Evolutionary conservation across 495 filamentous ascomycete genomes (phyloP).

Genomic region (Penicillium paxilli): DNA sequence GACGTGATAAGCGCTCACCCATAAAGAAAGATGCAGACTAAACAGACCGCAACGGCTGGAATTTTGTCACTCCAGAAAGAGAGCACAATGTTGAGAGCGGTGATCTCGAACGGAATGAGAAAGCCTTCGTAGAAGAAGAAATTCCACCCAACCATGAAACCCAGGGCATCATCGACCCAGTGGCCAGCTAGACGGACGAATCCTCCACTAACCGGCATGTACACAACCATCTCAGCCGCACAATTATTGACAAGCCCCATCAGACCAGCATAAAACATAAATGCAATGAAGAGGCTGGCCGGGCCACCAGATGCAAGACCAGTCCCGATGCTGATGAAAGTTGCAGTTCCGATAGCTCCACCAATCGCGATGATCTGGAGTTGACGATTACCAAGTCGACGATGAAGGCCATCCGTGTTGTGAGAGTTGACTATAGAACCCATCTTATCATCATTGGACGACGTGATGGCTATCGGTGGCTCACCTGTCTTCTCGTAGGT

Average conservation of each 20-base stretch:
- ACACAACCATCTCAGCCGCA: conserved; percentile 45
- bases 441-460: too few species aligned
- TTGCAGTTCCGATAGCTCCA: conserved; percentile 60
- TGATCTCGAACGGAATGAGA: conserved; percentile 71
- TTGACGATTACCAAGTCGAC: conserved; percentile 42
- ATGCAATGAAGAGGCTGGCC: conserved; percentile 47
- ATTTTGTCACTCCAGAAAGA: too few species aligned
- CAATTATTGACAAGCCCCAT: conserved; percentile 35
- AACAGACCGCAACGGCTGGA: too few species aligned
- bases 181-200: conserved; percentile 47
- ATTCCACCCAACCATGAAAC: conserved; percentile 57
- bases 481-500: too few species aligned
- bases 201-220: conserved; percentile 57
- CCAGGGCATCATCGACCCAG: conserved; percentile 54
- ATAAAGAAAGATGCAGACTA: too few species aligned
- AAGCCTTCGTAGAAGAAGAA: conserved; percentile 69
- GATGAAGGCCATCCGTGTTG: conserved; percentile 26
- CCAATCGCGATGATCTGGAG: conserved; percentile 59
- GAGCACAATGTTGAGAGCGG: conserved; percentile 66
- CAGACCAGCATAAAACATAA: conserved; percentile 32
- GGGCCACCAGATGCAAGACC: conserved; percentile 49
- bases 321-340: conserved; percentile 45
- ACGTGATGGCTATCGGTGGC: too few species aligned
- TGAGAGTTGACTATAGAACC: too few species aligned
- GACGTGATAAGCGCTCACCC: too few species aligned